Evolutionary conservation across 441 rosid genomes (phyloP).

Genomic region (Populus hybrid): DNA sequence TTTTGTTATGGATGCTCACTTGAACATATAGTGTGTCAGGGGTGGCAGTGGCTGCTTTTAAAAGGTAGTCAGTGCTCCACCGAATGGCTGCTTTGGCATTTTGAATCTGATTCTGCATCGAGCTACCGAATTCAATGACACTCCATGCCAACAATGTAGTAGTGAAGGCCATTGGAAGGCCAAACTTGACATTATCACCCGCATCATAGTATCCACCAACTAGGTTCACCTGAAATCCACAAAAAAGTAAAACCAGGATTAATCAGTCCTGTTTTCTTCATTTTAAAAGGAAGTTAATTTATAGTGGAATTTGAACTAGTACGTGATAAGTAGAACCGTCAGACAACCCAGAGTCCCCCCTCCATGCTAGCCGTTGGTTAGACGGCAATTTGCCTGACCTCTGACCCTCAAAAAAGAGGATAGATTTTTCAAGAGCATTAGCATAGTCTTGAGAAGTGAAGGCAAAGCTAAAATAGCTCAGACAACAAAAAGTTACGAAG

Average conservation of each 20-base stretch:
- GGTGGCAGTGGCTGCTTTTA: slow-evolving; percentile 59
- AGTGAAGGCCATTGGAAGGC: slow-evolving; percentile 76
- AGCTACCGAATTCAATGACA: slow-evolving; percentile 60
- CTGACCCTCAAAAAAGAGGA: slow-evolving; percentile 93
- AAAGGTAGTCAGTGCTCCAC: slow-evolving; percentile 65
- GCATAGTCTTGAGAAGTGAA: slow-evolving; percentile 62
- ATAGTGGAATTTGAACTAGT: not conserved
- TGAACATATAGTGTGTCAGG: slow-evolving; percentile 60
- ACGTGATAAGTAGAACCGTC: slow-evolving; percentile 66
- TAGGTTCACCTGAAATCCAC: slow-evolving; percentile 51
- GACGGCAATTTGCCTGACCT: slow-evolving; percentile 75
- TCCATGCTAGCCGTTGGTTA: slow-evolving; percentile 66
- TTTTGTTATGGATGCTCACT: slow-evolving; percentile 30
- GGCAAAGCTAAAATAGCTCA: slow-evolving; percentile 30
- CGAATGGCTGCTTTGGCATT: slow-evolving; percentile 57
- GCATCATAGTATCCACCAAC: slow-evolving; percentile 76
- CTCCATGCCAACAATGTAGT: slow-evolving; percentile 70
- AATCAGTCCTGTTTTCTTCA: not conserved
- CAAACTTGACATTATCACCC: slow-evolving; percentile 70
- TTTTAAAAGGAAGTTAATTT: not conserved
- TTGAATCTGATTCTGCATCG: slow-evolving; percentile 43
- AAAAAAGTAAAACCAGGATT: not conserved
- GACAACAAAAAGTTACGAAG: slow-evolving; percentile 22
- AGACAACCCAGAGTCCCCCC: slow-evolving; percentile 63
- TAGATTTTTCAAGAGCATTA: slow-evolving; percentile 77